These are phyloP conservation scores for Phytophthora sojae DNA, from an alignment of 352 stramenopile genomes.

Conservation along the genomic window DNA sequence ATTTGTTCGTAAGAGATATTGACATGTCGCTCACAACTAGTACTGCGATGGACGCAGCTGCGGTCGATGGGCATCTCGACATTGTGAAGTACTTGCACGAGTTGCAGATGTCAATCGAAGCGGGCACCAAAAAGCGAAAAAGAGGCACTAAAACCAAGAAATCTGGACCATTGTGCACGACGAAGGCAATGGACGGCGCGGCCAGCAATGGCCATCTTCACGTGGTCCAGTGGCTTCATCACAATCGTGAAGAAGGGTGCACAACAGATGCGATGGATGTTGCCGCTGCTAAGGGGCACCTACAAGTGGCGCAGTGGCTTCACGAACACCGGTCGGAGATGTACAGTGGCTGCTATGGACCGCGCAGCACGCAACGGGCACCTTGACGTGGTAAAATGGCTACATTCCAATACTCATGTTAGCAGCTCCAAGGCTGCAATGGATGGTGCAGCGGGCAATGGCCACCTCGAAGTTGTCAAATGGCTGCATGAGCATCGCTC, in stretches of 20 bases:
- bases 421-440: neutral
- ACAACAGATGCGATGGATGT: neutral
- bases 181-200: neutral
- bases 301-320: slow-evolving; percentile 7
- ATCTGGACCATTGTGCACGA: neutral
- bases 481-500: slow-evolving; percentile 5
- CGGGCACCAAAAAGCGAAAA: neutral
- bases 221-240: slow-evolving; percentile 13
- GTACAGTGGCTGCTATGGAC: neutral
- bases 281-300: neutral
- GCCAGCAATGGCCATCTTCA: slow-evolving; percentile 5
- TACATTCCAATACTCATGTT: neutral
- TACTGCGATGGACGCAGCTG: slow-evolving; percentile 4
- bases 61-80: neutral
- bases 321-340: neutral
- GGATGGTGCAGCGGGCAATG: neutral
- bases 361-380: neutral
- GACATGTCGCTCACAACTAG: no score
- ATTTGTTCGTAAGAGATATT: neutral
- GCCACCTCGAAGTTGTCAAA: slow-evolving; percentile 6
- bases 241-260: slow-evolving; percentile 3
- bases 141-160: neutral
- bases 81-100: neutral
- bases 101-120: neutral
- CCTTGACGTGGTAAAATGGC: slow-evolving; percentile 7